phyloP scores from a whole-genome alignment of 2,329 filamentous ascomycete species.

The Sphaceloma murrayae region DNA sequence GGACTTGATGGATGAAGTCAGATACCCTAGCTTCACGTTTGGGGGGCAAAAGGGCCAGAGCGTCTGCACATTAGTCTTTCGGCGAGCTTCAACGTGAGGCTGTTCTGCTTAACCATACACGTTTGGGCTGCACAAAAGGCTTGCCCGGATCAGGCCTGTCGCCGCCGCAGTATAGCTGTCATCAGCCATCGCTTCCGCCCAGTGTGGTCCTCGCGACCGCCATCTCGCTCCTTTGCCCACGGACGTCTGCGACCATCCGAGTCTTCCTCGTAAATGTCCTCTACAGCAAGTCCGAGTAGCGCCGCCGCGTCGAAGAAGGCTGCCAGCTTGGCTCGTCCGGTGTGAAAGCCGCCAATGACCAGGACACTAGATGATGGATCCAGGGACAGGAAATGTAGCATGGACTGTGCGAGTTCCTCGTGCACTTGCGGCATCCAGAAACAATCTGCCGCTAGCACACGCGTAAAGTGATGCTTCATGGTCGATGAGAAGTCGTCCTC shows the following conservation, averaged over 20 bases:
- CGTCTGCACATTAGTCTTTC: slow-evolving; percentile 77
- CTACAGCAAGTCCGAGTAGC: slow-evolving; percentile 48
- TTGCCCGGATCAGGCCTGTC: too few relatives aligned
- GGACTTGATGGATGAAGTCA: slow-evolving; percentile 55
- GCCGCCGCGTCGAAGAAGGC: slow-evolving; percentile 53
- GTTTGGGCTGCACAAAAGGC: too few relatives aligned
- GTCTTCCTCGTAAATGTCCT: slow-evolving; percentile 60
- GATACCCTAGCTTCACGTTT: slow-evolving; percentile 82
- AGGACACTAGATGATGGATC: slow-evolving; percentile 44
- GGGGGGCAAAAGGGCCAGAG: slow-evolving; percentile 81
- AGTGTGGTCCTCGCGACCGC: slow-evolving; percentile 51
- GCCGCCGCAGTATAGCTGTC: slow-evolving; percentile 38
- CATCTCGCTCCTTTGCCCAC: slow-evolving; percentile 48
- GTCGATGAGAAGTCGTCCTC: slow-evolving; percentile 32
- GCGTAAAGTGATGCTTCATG: slow-evolving; percentile 43
- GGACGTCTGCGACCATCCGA: slow-evolving; percentile 52
- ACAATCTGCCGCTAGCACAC: slow-evolving; percentile 62
- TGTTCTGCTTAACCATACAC: not conserved
- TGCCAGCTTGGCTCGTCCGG: slow-evolving; percentile 55
- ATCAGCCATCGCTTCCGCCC: slow-evolving; percentile 63
- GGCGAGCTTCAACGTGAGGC: slow-evolving; percentile 25
- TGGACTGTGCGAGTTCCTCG: slow-evolving; percentile 52
- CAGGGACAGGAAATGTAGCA: slow-evolving; percentile 50
- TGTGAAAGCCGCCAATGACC: slow-evolving; percentile 64
- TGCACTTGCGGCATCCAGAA: slow-evolving; percentile 69